A percentile compares a stretch with the other conserved stretches of the same genome.
Evolutionary conservation across 257 asterid species (phyloP).

Genomic region (Rhazya stricta): DNA sequence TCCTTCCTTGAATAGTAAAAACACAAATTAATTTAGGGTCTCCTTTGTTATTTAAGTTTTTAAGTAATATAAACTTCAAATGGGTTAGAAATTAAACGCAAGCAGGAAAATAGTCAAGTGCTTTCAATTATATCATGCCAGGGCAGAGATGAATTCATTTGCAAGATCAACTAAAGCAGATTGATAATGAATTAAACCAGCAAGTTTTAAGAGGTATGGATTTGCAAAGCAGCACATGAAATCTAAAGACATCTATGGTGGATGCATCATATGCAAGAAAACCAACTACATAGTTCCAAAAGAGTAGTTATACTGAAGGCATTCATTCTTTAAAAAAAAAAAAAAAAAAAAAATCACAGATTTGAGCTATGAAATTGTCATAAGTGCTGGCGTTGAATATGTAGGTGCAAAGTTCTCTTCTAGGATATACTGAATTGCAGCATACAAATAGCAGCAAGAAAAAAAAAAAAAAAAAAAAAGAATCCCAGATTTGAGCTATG

Average conservation of each 20-base stretch:
- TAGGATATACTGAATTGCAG: too few relatives aligned
- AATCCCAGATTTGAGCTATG: background rate
- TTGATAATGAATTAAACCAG: background rate
- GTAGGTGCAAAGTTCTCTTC: background rate
- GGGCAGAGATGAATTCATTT: background rate
- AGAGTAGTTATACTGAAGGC: background rate
- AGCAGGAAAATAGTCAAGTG: background rate
- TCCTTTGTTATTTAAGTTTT: background rate
- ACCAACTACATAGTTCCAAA: too few relatives aligned
- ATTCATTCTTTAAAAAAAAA: too few relatives aligned
- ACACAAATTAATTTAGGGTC: conserved; percentile 9
- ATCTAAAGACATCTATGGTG: background rate
- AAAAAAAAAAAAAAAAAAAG: too few relatives aligned
- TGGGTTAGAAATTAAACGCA: background rate
- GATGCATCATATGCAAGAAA: background rate
- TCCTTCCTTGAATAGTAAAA: background rate
- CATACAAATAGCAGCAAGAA: background rate
- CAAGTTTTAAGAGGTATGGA: background rate
- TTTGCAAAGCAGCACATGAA: background rate
- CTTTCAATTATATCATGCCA: background rate
- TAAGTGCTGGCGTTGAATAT: too few relatives aligned
- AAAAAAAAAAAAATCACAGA: too few relatives aligned
- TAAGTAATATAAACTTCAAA: background rate
- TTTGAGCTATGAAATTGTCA: too few relatives aligned
- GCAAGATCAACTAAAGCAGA: background rate